phyloP scores from a whole-genome alignment of 2,329 filamentous ascomycete genomes.

The Dichotomopilus funicola region DNA sequence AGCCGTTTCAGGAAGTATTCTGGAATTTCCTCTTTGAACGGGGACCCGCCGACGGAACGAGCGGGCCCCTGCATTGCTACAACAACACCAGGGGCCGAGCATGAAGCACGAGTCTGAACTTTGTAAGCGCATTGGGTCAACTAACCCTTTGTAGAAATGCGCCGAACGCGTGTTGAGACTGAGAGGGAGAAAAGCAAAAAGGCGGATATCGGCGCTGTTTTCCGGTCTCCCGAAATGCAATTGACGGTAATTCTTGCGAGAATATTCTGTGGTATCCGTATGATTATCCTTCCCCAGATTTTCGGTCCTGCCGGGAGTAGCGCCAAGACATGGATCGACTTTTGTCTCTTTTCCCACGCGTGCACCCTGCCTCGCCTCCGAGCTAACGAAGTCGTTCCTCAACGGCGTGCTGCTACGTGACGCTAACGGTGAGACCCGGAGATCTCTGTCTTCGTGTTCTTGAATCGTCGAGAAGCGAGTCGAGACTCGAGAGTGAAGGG shows the following conservation, averaged over 20 bases:
- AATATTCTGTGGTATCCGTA: too few relatives aligned
- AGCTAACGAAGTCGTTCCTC: too few relatives aligned
- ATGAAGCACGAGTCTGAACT: not conserved
- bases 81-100: not conserved
- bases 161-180: not conserved
- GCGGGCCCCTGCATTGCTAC: too few relatives aligned
- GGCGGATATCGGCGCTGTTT: conserved; percentile 20
- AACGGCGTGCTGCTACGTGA: too few relatives aligned
- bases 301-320: conserved; percentile 20
- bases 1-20: conserved; percentile 24
- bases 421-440: too few relatives aligned
- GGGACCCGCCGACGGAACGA: too few relatives aligned
- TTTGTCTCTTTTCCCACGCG: not conserved
- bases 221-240: conserved; percentile 20
- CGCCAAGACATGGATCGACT: conserved; percentile 19
- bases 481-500: too few relatives aligned
- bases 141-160: too few relatives aligned
- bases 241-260: not conserved
- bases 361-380: too few relatives aligned
- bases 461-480: too few relatives aligned
- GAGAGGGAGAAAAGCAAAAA: not conserved
- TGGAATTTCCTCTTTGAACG: conserved; percentile 16
- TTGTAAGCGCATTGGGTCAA: too few relatives aligned
- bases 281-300: conserved; percentile 21
- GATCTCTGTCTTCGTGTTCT: too few relatives aligned